These are phyloP conservation scores for Fusarium sp. DNA, from an alignment of 2,329 filamentous ascomycete species.

Conservation along the genomic window DNA sequence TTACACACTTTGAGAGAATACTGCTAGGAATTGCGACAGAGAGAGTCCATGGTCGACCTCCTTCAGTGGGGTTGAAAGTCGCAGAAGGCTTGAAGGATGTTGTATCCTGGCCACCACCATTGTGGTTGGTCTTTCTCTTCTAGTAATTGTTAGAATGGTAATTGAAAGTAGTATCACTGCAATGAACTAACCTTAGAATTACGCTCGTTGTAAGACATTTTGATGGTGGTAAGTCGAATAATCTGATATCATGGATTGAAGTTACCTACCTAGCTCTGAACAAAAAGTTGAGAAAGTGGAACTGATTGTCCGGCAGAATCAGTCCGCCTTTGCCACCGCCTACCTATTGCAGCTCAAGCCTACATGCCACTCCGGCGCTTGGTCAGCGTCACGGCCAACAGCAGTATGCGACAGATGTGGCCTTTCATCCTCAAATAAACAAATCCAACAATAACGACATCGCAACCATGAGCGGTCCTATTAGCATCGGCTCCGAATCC, in stretches of 20 bases:
- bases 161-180: rapidly evolving
- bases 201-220: slow-evolving; percentile 51
- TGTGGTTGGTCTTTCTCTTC: slow-evolving; percentile 64
- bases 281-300: slow-evolving; percentile 41
- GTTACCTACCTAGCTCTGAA: slow-evolving; percentile 10
- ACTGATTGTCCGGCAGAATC: slow-evolving; percentile 47
- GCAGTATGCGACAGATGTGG: slow-evolving; percentile 38
- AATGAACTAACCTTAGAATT: slow-evolving; percentile 47
- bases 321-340: slow-evolving; percentile 35
- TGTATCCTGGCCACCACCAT: slow-evolving; percentile 46
- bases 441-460: slow-evolving; percentile 20
- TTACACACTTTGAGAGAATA: slow-evolving; percentile 75
- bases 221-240: slow-evolving; percentile 15
- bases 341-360: slow-evolving; percentile 26
- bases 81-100: slow-evolving; percentile 74
- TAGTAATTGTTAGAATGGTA: slow-evolving; percentile 42
- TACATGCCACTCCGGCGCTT: slow-evolving; percentile 22
- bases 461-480: slow-evolving; percentile 58
- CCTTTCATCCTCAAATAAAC: slow-evolving; percentile 24
- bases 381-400: slow-evolving; percentile 34
- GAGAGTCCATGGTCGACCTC: slow-evolving; percentile 77
- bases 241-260: slow-evolving; percentile 8
- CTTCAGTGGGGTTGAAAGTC: slow-evolving; percentile 71
- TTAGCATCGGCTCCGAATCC: slow-evolving; percentile 71
- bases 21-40: slow-evolving; percentile 84